Conservation (phyloP, 2,329 filamentous ascomycete species). For the Aspergillus sp. region DNA sequence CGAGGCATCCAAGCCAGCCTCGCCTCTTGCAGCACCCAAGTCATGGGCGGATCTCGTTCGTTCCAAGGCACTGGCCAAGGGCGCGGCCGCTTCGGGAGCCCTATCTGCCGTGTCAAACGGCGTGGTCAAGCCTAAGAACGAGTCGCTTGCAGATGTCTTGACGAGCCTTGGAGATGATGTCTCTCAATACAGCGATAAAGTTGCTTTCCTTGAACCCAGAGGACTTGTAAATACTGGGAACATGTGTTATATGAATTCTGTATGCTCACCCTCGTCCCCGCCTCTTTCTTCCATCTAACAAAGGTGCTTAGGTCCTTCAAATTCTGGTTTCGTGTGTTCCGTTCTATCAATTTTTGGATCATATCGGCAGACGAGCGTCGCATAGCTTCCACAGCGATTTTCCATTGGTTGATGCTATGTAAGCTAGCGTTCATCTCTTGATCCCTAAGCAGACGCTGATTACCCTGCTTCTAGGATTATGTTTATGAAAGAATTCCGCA, state of each 20-base stretch:
- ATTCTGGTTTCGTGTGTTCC: constrained; percentile 89
- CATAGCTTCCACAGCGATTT: constrained; percentile 96
- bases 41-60: constrained; percentile 70
- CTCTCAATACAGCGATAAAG: constrained; percentile 57
- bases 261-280: constrained; percentile 50
- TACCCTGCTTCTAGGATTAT: constrained; percentile 65
- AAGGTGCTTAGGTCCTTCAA: constrained; percentile 72
- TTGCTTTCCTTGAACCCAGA: constrained; percentile 85
- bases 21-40: constrained; percentile 53
- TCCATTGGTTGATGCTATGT: constrained; percentile 91
- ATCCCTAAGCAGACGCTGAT: constrained; percentile 1
- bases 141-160: constrained; percentile 74
- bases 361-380: constrained; percentile 76
- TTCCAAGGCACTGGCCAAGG: constrained; percentile 43
- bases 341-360: constrained; percentile 91
- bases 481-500: constrained; percentile 89
- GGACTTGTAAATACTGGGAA: constrained; percentile 96
- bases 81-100: constrained; percentile 28
- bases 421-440: constrained; percentile 41
- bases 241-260: constrained; percentile 99
- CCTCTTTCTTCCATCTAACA: constrained; percentile 34
- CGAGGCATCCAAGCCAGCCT: constrained; percentile 38
- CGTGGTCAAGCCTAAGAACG: constrained; percentile 50
- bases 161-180: constrained; percentile 68
- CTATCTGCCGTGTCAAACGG: constrained; percentile 37